Evolutionary conservation across 257 asterid species (phyloP).

Genomic region (Nicotiana tabacum): DNA sequence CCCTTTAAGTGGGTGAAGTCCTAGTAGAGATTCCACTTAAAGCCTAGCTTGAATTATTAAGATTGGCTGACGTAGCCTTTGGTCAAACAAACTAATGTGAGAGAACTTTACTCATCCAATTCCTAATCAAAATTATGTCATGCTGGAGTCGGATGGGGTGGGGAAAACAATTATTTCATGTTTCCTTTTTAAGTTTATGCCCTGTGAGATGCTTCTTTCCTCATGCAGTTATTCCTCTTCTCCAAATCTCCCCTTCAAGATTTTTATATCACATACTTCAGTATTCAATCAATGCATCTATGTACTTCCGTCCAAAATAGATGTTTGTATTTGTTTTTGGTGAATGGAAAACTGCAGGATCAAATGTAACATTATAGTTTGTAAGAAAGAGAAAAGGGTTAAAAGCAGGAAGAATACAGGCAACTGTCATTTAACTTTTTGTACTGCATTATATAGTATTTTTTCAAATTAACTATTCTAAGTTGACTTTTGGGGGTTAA

Average conservation of each 20-base stretch:
- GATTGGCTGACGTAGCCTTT: neutral
- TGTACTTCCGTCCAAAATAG: neutral
- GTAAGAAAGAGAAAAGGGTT: neutral
- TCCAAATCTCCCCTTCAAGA: neutral
- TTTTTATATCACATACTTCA: neutral
- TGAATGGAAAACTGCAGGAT: neutral
- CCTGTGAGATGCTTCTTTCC: neutral
- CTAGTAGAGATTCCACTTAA: neutral
- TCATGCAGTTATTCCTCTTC: neutral
- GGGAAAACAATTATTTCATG: neutral
- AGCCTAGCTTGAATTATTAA: neutral
- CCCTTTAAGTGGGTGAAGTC: neutral
- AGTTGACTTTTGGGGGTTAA: neutral
- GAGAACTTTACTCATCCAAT: neutral
- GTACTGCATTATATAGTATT: neutral
- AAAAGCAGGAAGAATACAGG: neutral
- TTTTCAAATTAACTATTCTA: neutral
- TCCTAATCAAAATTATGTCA: conserved; percentile 5
- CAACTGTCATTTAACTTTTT: neutral
- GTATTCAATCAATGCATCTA: neutral
- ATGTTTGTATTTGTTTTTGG: neutral
- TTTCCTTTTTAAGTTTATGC: neutral
- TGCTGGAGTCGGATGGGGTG: neutral
- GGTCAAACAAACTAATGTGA: neutral
- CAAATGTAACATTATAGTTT: neutral